These are phyloP conservation scores for Closterium sp. DNA, from an alignment of 139 green algal species.

Conservation along the genomic window DNA sequence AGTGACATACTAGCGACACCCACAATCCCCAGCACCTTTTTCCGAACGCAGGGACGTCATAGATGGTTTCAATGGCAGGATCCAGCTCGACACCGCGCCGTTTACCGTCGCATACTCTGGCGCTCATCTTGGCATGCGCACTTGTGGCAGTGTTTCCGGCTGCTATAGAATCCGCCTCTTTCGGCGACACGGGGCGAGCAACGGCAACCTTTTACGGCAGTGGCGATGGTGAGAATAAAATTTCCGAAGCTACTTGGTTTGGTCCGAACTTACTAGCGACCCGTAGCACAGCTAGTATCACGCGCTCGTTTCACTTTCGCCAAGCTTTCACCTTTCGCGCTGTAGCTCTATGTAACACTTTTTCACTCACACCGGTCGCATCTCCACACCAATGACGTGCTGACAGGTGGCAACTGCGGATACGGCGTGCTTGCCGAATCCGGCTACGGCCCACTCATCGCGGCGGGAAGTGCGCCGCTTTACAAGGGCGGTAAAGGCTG, in stretches of 20 bases:
- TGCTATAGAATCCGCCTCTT: not conserved
- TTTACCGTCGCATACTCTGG: not conserved
- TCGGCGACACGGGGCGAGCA: not conserved
- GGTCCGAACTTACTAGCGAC: not conserved
- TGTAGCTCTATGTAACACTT: not conserved
- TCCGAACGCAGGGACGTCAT: too few species aligned
- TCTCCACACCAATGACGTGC: not conserved
- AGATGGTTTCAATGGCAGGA: too few species aligned
- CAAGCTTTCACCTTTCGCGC: not conserved
- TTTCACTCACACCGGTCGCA: not conserved
- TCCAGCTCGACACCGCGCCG: too few species aligned
- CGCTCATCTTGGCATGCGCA: not conserved
- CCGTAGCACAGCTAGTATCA: not conserved
- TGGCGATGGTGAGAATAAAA: not conserved
- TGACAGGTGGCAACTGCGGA: slow-evolving; percentile 1
- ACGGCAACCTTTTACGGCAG: not conserved
- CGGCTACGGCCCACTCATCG: not conserved
- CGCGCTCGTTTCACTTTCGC: not conserved
- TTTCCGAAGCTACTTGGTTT: too few species aligned
- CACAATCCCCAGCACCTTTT: too few species aligned
- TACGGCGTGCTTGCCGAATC: not conserved
- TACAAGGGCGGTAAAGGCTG: not conserved
- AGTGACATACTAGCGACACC: too few species aligned
- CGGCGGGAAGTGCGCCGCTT: slow-evolving; percentile 11
- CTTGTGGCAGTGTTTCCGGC: not conserved